phyloP scores from a whole-genome alignment of 2,329 filamentous ascomycete genomes.

The Acephala macrosclerotiorum region DNA sequence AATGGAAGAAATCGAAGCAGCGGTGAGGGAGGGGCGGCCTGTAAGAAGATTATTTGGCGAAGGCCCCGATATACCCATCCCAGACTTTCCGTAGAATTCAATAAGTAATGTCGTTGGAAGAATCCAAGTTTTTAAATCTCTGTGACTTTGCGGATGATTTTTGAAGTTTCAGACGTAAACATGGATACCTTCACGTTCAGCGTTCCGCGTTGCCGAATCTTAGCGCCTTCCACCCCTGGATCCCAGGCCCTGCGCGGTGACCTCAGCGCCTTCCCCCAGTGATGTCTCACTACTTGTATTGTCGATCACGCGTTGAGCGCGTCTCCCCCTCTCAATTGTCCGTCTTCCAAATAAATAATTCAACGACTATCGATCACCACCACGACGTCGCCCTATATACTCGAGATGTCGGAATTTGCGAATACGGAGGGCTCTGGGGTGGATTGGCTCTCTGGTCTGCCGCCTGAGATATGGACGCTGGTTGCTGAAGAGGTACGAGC shows the following conservation, averaged over 20 bases:
- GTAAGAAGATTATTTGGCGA: background rate
- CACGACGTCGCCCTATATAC: background rate
- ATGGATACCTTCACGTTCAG: too few species aligned
- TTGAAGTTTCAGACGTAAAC: too few species aligned
- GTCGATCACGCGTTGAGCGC: background rate
- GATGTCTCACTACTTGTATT: background rate
- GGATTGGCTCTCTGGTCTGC: background rate
- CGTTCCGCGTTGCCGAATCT: background rate
- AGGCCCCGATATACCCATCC: background rate
- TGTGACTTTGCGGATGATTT: too few species aligned
- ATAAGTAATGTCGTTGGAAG: too few species aligned
- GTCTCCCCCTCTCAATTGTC: background rate
- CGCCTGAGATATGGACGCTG: background rate
- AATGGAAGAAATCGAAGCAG: background rate
- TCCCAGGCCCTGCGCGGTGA: background rate
- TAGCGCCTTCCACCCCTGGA: background rate
- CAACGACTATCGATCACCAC: background rate
- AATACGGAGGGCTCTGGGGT: background rate
- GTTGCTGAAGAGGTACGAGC: background rate
- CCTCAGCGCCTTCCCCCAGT: background rate
- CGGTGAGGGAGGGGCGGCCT: background rate
- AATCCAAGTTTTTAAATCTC: too few species aligned
- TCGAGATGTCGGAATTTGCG: background rate
- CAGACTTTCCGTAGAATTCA: background rate
- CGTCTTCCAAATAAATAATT: background rate